Evolutionary conservation across 2,329 filamentous ascomycete species (phyloP).

Genomic region (Knoxdaviesia capensis): DNA sequence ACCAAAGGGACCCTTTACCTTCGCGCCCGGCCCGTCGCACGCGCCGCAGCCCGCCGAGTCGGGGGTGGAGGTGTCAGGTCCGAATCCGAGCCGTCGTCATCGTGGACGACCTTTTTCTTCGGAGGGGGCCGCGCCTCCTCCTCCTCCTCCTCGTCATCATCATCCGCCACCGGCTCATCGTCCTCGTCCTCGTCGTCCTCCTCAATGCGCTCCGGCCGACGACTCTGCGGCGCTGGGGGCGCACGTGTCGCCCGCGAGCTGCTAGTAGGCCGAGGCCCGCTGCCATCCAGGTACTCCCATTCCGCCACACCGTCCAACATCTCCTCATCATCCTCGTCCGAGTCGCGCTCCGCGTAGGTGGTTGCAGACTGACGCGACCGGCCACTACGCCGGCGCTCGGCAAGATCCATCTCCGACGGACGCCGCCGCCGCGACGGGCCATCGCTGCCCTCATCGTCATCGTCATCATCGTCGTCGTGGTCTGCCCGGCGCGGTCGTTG

Average conservation of each 20-base stretch:
- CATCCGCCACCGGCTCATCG: slow-evolving; percentile 5
- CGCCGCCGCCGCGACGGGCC: too few relatives aligned
- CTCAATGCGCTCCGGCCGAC: slow-evolving; percentile 3
- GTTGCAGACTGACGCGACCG: slow-evolving; percentile 24
- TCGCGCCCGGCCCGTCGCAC: too few relatives aligned
- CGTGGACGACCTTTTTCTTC: neutral
- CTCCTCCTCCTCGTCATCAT: slow-evolving; percentile 7
- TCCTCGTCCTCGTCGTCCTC: slow-evolving; percentile 6
- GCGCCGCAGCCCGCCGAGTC: too few relatives aligned
- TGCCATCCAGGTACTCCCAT: slow-evolving; percentile 30
- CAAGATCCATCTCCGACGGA: too few relatives aligned
- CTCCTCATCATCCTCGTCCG: slow-evolving; percentile 37
- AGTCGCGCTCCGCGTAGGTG: slow-evolving; percentile 34
- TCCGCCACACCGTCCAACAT: slow-evolving; percentile 40
- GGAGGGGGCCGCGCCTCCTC: slow-evolving; percentile 1
- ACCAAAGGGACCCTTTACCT: too few relatives aligned
- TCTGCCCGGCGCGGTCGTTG: slow-evolving; percentile 1
- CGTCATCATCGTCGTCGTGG: slow-evolving; percentile 6
- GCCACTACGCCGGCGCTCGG: slow-evolving; percentile 36
- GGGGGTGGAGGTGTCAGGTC: too few relatives aligned
- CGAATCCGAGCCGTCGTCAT: slow-evolving; percentile 2
- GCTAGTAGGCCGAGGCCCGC: slow-evolving; percentile 8
- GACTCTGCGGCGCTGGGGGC: slow-evolving; percentile 6
- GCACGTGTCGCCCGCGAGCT: slow-evolving; percentile 7
- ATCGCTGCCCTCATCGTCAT: neutral